phyloP scores from a whole-genome alignment of 2,329 filamentous ascomycete species.

The Pseudovirgaria hyperparasitica region DNA sequence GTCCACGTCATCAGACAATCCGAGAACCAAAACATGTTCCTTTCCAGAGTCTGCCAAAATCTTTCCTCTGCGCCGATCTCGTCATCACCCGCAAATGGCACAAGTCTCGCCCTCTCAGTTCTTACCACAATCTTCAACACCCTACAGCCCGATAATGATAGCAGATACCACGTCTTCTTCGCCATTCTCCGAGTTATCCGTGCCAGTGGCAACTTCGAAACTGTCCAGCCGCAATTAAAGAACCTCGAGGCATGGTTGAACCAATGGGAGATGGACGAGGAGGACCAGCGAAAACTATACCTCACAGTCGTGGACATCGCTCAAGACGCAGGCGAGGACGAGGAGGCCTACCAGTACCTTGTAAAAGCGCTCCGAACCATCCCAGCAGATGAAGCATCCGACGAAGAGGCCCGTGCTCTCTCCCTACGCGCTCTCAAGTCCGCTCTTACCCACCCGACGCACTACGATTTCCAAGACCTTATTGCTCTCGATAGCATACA shows the following conservation, averaged over 20 bases:
- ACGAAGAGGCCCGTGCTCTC: conserved; percentile 43
- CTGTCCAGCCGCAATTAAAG: conserved; percentile 69
- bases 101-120: conserved; percentile 75
- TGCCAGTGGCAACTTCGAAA: conserved; percentile 57
- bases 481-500: conserved; percentile 66
- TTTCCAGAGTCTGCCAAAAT: conserved; percentile 79
- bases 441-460: conserved; percentile 51
- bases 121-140: conserved; percentile 97
- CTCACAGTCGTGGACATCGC: conserved; percentile 72
- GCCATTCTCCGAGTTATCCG: conserved; percentile 76
- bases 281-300: conserved; percentile 75
- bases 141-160: conserved; percentile 59
- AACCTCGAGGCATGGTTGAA: conserved; percentile 71
- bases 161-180: conserved; percentile 82
- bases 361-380: conserved; percentile 67
- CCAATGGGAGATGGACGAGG: conserved; percentile 70
- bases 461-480: conserved; percentile 63
- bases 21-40: conserved; percentile 70
- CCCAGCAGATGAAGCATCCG: conserved; percentile 43
- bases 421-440: conserved; percentile 52
- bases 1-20: conserved; percentile 86
- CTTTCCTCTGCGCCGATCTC: conserved; percentile 69
- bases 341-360: conserved; percentile 63
- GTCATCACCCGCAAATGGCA: conserved; percentile 73
- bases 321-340: conserved; percentile 61